Conservation (phyloP, 148 eudicot genomes). For the Spergularia bocconei region DNA sequence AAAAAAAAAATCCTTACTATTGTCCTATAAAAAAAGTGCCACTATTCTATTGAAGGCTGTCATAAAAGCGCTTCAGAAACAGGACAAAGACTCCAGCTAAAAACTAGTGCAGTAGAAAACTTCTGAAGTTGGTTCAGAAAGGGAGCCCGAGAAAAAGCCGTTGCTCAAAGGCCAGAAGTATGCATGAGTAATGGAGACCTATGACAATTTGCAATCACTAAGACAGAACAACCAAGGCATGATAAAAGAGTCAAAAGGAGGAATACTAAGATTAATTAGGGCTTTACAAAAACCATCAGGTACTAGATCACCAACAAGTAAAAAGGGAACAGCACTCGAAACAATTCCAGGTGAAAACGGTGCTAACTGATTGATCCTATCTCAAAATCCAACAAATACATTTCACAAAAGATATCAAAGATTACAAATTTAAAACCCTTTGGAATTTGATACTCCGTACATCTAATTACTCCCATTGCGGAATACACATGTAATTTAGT, state of each 20-base stretch:
- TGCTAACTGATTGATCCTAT: too few relatives aligned
- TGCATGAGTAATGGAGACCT: background rate
- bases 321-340: too few relatives aligned
- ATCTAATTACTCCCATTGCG: background rate
- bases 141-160: background rate
- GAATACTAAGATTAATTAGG: too few relatives aligned
- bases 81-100: background rate
- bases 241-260: background rate
- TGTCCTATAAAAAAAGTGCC: background rate
- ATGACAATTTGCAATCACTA: background rate
- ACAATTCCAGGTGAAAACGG: too few relatives aligned
- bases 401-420: background rate
- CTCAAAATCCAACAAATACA: too few relatives aligned
- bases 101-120: background rate
- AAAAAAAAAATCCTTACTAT: background rate
- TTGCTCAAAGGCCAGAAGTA: background rate
- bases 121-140: background rate
- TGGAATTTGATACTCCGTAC: background rate
- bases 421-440: background rate
- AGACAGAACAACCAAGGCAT: background rate
- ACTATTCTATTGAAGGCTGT: background rate
- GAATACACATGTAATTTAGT: background rate
- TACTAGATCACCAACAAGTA: too few relatives aligned
- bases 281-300: too few relatives aligned
- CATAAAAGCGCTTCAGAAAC: background rate